A percentile compares a stretch with the other conserved stretches of the same genome.
These are phyloP conservation scores for Leishmania aethiopica DNA, from an alignment of 208 protist species.

Conservation along the genomic window DNA sequence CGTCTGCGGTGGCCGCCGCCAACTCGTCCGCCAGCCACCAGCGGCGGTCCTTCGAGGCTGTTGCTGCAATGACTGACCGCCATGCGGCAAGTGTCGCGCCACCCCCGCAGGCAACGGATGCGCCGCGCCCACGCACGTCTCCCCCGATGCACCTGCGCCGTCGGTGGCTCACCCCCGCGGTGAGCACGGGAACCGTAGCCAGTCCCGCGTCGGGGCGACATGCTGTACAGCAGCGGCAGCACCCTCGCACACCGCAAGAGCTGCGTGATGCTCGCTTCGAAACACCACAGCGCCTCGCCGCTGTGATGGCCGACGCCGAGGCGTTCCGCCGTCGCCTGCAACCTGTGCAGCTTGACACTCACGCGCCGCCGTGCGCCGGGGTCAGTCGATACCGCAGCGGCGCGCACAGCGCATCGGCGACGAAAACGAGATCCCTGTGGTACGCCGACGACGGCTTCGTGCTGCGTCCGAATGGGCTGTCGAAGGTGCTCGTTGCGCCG, in stretches of 20 bases:
- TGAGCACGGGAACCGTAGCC: neutral
- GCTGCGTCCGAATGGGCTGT: conserved; percentile 24
- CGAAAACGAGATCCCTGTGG: conserved; percentile 6
- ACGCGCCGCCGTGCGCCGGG: conserved; percentile 24
- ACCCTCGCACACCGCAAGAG: conserved; percentile 21
- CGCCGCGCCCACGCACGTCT: conserved; percentile 4
- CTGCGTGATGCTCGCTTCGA: conserved; percentile 26
- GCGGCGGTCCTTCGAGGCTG: neutral
- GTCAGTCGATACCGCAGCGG: conserved; percentile 12
- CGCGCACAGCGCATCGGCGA: conserved; percentile 13
- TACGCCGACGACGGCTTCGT: conserved; percentile 27
- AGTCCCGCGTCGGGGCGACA: neutral
- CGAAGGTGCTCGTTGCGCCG: conserved; percentile 26
- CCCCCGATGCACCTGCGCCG: conserved; percentile 11
- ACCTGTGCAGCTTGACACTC: conserved; percentile 16
- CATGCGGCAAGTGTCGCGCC: neutral
- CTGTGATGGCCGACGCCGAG: conserved; percentile 31
- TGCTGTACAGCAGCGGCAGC: neutral
- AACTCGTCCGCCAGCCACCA: neutral
- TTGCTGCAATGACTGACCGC: neutral
- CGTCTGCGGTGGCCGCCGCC: neutral
- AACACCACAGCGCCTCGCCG: conserved; percentile 22
- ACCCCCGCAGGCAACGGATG: neutral
- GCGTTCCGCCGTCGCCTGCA: conserved; percentile 29
- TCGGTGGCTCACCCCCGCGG: neutral